Percentiles rank a stretch among this genome's conserved stretches.
phyloP scores from a whole-genome alignment of 495 filamentous ascomycete genomes.

The Penicillium roqueforti region DNA sequence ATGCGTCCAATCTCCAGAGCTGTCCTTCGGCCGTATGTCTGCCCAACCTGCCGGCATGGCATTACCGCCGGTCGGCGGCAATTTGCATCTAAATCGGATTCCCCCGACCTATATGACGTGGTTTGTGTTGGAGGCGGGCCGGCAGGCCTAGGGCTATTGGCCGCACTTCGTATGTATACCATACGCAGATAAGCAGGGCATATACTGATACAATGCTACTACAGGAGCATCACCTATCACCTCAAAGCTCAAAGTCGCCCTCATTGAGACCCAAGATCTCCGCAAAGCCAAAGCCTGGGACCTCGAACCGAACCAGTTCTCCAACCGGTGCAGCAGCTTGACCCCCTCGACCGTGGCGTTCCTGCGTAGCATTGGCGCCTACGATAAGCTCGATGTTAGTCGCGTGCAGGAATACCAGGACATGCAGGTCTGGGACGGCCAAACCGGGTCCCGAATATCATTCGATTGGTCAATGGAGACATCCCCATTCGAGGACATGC shows the following conservation, averaged over 20 bases:
- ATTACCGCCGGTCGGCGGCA: constrained; percentile 24
- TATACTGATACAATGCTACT: neutral
- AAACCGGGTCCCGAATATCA: constrained; percentile 77
- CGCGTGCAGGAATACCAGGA: constrained; percentile 85
- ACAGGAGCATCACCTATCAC: constrained; percentile 66
- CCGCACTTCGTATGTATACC: constrained; percentile 69
- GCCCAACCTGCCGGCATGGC: constrained; percentile 39
- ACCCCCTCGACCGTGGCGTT: constrained; percentile 78
- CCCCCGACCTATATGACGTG: constrained; percentile 74
- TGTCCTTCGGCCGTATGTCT: constrained; percentile 38
- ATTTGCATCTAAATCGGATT: constrained; percentile 25
- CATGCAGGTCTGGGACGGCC: constrained; percentile 97
- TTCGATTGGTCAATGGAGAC: constrained; percentile 69
- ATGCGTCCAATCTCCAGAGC: constrained; percentile 37
- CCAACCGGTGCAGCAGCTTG: constrained; percentile 90
- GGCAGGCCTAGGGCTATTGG: constrained; percentile 81
- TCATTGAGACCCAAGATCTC: constrained; percentile 87
- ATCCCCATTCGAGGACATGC: constrained; percentile 41
- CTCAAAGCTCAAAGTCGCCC: constrained; percentile 72
- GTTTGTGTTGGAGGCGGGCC: constrained; percentile 97
- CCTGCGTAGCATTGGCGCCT: constrained; percentile 75
- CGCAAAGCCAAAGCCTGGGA: constrained; percentile 58
- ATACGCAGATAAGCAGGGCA: neutral
- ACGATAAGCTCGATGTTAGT: constrained; percentile 63
- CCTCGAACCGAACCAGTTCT: constrained; percentile 65